Percentiles rank a stretch among this genome's conserved stretches.
Conservation (phyloP, 2,329 filamentous ascomycete species). For the Ophiostoma montium region DNA sequence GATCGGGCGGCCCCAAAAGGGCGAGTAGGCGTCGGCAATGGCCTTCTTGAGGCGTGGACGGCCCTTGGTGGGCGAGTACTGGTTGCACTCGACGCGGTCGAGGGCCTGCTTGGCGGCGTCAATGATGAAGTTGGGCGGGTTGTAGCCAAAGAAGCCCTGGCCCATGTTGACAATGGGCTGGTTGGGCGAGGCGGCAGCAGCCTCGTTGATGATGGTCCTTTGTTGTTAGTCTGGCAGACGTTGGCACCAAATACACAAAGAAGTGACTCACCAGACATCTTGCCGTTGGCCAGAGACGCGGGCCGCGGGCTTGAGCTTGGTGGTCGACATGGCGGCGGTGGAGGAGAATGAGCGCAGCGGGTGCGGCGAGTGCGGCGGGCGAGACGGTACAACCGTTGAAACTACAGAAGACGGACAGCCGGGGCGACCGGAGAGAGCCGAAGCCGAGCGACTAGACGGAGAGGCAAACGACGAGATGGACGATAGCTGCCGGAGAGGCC, state of each 20-base stretch:
- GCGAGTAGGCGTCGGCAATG: constrained; percentile 82
- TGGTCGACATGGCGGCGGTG: constrained; percentile 5
- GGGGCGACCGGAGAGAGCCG: neutral
- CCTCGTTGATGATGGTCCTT: constrained; percentile 40
- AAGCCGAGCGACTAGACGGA: neutral
- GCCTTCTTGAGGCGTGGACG: constrained; percentile 85
- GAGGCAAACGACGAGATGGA: neutral
- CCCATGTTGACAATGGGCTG: constrained; percentile 41
- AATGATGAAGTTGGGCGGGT: constrained; percentile 80
- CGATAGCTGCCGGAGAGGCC: constrained; percentile 1
- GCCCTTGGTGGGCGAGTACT: constrained; percentile 94
- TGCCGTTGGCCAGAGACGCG: constrained; percentile 25
- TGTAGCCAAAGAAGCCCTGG: constrained; percentile 74
- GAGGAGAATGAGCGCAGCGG: neutral
- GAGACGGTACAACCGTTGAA: too few species aligned
- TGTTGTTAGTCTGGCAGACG: neutral
- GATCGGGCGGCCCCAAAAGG: constrained; percentile 67
- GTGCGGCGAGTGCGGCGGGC: too few species aligned
- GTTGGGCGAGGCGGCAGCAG: constrained; percentile 32
- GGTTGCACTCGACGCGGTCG: constrained; percentile 89
- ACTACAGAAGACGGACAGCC: too few species aligned
- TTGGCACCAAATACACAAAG: neutral
- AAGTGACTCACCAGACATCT: constrained; percentile 25
- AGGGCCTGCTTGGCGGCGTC: constrained; percentile 83
- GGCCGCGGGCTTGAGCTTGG: constrained; percentile 26